These are phyloP conservation scores for Podila verticillata DNA, from an alignment of 192 early-diverging fungal species.

Conservation along the genomic window DNA sequence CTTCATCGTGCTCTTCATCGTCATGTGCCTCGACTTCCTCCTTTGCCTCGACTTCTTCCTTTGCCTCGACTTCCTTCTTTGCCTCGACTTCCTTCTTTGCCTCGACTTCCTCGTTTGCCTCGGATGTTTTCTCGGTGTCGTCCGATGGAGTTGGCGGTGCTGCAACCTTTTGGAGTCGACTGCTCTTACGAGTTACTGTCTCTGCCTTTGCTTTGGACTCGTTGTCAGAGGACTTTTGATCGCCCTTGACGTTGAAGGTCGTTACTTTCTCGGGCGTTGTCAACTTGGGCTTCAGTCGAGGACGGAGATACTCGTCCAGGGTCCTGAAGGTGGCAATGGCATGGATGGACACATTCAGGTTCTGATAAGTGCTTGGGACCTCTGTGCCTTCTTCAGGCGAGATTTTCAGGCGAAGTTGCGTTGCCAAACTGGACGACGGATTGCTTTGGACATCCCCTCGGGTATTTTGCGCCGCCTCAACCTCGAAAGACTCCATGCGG, in stretches of 20 bases:
- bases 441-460: conserved; percentile 47
- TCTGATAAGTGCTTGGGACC: conserved; percentile 57
- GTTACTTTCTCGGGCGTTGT: conserved; percentile 4
- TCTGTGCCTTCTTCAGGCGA: conserved; percentile 60
- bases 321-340: conserved; percentile 85
- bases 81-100: too few species aligned
- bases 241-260: not conserved
- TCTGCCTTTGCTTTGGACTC: conserved; percentile 4
- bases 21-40: conserved; percentile 24
- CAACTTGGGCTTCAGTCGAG: conserved; percentile 58
- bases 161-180: not conserved
- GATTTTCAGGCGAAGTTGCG: conserved; percentile 75
- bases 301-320: conserved; percentile 83
- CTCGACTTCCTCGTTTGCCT: conserved; percentile 22
- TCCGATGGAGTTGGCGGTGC: conserved; percentile 1
- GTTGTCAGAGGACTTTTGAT: conserved; percentile 4
- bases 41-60: conserved; percentile 15
- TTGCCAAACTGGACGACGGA: conserved; percentile 74
- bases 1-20: not conserved
- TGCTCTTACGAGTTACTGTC: conserved; percentile 2
- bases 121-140: not conserved
- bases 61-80: too few species aligned
- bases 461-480: conserved; percentile 54
- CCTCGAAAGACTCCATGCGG: conserved; percentile 74
- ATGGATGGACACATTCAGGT: conserved; percentile 81